Evolutionary conservation across 2,329 filamentous ascomycete genomes (phyloP).

Genomic region (Lecanicillium sp.): DNA sequence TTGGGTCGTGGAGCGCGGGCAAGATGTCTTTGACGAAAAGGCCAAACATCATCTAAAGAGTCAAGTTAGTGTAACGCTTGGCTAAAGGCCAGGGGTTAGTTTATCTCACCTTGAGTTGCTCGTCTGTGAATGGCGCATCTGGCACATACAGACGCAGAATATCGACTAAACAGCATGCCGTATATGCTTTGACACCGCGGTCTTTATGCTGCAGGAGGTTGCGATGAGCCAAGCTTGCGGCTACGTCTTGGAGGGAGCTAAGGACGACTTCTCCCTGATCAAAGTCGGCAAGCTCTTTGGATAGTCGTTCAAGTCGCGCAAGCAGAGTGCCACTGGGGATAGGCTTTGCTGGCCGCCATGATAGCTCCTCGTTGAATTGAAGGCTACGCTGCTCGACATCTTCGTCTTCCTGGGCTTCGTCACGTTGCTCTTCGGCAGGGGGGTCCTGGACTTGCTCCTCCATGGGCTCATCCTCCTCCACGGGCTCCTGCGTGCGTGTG

Average conservation of each 20-base stretch:
- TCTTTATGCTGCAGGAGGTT: slow-evolving; percentile 88
- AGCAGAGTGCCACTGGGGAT: slow-evolving; percentile 79
- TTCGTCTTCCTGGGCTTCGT: slow-evolving; percentile 15
- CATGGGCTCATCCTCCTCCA: slow-evolving; percentile 3
- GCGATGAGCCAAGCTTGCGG: slow-evolving; percentile 73
- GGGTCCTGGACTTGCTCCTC: slow-evolving; percentile 17
- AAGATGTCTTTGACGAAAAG: slow-evolving; percentile 78
- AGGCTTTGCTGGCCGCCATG: slow-evolving; percentile 85
- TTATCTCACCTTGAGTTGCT: slow-evolving; percentile 72
- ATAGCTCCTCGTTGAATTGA: slow-evolving; percentile 75
- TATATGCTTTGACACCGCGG: slow-evolving; percentile 82
- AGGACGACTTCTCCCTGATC: slow-evolving; percentile 82
- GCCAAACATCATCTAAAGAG: slow-evolving; percentile 75
- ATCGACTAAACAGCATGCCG: slow-evolving; percentile 84
- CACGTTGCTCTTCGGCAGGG: slow-evolving; percentile 7
- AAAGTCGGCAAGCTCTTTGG: slow-evolving; percentile 73
- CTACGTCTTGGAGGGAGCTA: slow-evolving; percentile 74
- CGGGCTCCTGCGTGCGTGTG: slow-evolving; percentile 18
- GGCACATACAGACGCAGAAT: slow-evolving; percentile 88
- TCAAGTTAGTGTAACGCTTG: slow-evolving; percentile 13
- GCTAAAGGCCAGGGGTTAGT: background rate
- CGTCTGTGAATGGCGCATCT: slow-evolving; percentile 84
- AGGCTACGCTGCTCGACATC: slow-evolving; percentile 36
- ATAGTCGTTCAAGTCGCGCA: slow-evolving; percentile 69
- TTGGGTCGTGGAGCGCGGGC: slow-evolving; percentile 76